These are phyloP conservation scores for Penicillium bialowiezense DNA, from an alignment of 495 filamentous ascomycete species.

Conservation along the genomic window DNA sequence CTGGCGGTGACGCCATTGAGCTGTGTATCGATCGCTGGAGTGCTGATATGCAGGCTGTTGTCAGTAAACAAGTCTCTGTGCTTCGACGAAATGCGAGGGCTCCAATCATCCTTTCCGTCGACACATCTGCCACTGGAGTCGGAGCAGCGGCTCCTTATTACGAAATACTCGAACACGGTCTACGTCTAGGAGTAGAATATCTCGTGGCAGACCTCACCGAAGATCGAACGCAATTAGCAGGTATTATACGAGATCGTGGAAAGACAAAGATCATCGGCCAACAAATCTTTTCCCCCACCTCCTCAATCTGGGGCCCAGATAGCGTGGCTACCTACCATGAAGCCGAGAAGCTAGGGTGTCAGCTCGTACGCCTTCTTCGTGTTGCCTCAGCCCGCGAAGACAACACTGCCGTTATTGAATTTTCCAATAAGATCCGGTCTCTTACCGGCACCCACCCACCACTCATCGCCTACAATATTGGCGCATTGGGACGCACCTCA, in stretches of 20 bases:
- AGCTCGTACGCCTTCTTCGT: slow-evolving; percentile 65
- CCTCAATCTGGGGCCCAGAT: slow-evolving; percentile 58
- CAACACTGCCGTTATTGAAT: slow-evolving; percentile 54
- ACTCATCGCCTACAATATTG: slow-evolving; percentile 72
- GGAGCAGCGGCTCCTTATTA: slow-evolving; percentile 30
- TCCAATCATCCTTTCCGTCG: slow-evolving; percentile 69
- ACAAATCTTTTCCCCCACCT: slow-evolving; percentile 50
- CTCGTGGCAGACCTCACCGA: slow-evolving; percentile 63
- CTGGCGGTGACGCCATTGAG: slow-evolving; percentile 70
- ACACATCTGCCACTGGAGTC: slow-evolving; percentile 45
- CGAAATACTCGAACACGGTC: slow-evolving; percentile 59
- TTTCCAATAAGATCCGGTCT: slow-evolving; percentile 45
- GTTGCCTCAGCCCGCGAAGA: slow-evolving; percentile 59
- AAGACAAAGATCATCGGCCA: slow-evolving; percentile 75
- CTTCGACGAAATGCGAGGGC: slow-evolving; percentile 57
- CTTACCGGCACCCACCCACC: slow-evolving; percentile 43
- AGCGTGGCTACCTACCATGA: slow-evolving; percentile 54
- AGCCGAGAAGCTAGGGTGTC: slow-evolving; percentile 63
- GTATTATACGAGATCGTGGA: slow-evolving; percentile 54
- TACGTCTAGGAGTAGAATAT: slow-evolving; percentile 74
- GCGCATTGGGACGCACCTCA: slow-evolving; percentile 63
- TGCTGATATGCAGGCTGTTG: slow-evolving; percentile 40
- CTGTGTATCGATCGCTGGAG: slow-evolving; percentile 65
- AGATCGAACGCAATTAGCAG: slow-evolving; percentile 35
- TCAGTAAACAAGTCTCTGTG: slow-evolving; percentile 44